Percentiles rank a stretch among this genome's conserved stretches.
Evolutionary conservation across 2,329 filamentous ascomycete species (phyloP).

Genomic region (Botrytis elliptica): DNA sequence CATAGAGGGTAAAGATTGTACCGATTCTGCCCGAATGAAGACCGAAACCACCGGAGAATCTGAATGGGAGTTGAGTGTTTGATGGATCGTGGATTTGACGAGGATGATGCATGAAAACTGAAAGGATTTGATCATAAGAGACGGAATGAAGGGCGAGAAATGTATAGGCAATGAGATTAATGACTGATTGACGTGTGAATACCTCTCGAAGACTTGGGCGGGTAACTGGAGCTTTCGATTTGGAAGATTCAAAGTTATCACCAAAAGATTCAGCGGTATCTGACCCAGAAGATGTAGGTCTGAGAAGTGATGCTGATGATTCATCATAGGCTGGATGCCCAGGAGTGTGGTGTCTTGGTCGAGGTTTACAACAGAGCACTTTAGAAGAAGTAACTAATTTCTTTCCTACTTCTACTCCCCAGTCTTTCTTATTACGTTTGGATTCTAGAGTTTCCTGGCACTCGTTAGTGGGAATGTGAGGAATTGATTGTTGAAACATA

Average conservation of each 20-base stretch:
- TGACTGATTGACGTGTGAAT: slow-evolving; percentile 69
- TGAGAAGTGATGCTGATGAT: slow-evolving; percentile 55
- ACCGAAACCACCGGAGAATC: slow-evolving; percentile 81
- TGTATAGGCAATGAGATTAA: slow-evolving; percentile 76
- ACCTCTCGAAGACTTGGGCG: slow-evolving; percentile 57
- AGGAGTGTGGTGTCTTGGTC: slow-evolving; percentile 25
- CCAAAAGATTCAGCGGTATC: slow-evolving; percentile 31
- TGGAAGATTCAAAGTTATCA: slow-evolving; percentile 32
- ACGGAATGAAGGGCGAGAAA: slow-evolving; percentile 79
- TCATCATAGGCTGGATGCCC: slow-evolving; percentile 54
- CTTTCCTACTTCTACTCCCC: slow-evolving; percentile 71
- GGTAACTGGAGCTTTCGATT: slow-evolving; percentile 36
- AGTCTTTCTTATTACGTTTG: slow-evolving; percentile 67
- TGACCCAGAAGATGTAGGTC: slow-evolving; percentile 38
- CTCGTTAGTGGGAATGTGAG: slow-evolving; percentile 17
- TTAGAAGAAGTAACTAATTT: slow-evolving; percentile 51
- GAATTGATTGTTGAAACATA: slow-evolving; percentile 36
- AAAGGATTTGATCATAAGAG: slow-evolving; percentile 82
- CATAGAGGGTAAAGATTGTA: slow-evolving; percentile 80
- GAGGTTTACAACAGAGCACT: slow-evolving; percentile 25
- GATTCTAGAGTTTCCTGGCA: slow-evolving; percentile 73
- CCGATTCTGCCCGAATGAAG: slow-evolving; percentile 73
- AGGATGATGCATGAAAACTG: slow-evolving; percentile 83
- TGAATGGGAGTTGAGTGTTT: slow-evolving; percentile 67
- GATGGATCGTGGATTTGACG: slow-evolving; percentile 52